A percentile compares a stretch with the other conserved stretches of the same genome.
Evolutionary conservation across 2,329 filamentous ascomycete species (phyloP).

Genomic region (Myotisia sp.): DNA sequence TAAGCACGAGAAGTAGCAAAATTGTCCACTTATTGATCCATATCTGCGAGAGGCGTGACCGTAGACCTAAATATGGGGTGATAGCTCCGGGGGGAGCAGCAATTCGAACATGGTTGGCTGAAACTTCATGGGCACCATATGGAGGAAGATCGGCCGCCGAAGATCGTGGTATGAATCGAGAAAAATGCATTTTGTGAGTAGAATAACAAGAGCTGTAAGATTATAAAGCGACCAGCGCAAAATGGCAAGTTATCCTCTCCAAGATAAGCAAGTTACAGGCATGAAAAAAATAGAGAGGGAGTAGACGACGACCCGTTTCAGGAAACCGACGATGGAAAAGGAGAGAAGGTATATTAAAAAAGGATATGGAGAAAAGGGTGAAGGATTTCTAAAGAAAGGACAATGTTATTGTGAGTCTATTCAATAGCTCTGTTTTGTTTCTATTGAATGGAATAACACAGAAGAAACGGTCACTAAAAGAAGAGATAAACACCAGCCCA

Average conservation of each 20-base stretch:
- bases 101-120: constrained; percentile 15
- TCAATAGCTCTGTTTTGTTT: no score
- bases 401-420: no score
- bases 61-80: constrained; percentile 84
- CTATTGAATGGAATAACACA: no score
- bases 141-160: constrained; percentile 19
- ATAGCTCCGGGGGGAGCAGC: constrained; percentile 50
- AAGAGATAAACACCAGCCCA: no score
- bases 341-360: background rate
- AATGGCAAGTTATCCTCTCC: background rate
- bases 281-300: background rate
- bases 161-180: constrained; percentile 15
- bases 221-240: constrained; percentile 5
- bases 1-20: constrained; percentile 70
- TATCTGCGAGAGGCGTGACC: constrained; percentile 79
- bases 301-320: no score
- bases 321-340: no score
- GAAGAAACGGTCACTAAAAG: no score
- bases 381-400: background rate
- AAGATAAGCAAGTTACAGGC: background rate
- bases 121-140: constrained; percentile 29
- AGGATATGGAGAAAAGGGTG: background rate
- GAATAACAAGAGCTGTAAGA: background rate
- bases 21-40: constrained; percentile 98
- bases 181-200: constrained; percentile 20